Base-by-base conservation (phyloP, 1,139 yeast species). In the Protomyces lactucae-debilis region DNA sequence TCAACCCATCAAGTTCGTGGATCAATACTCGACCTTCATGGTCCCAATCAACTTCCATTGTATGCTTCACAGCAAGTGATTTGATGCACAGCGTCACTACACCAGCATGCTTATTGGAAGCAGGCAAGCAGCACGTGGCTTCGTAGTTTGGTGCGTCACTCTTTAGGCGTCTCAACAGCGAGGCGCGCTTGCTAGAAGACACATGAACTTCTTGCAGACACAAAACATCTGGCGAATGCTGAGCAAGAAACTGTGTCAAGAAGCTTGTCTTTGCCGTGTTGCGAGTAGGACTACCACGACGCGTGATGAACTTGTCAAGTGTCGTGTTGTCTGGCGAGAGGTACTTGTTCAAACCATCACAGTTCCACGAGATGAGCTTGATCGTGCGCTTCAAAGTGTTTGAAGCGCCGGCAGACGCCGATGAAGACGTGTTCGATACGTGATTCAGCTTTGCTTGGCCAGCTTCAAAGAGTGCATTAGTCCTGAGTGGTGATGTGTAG, bases 311-410 rank as follows among this genome's bases (percentile, higher is more conserved):
- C 12, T 48, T 52, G 45, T 59, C 63, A 48, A 59, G 40, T 9
- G 54, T 39, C 6, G 57, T 59, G 28, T 48, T 14, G 18, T 39
- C 23, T 4, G 39, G 14, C 10, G 40, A 36, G 36, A 59, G 52
- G 16, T 59, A 59, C 23, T 59, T 37, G 18, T 32, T 12, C 32
- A 59, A 21, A 4, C 63, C 63, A 59, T 59, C 63, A 35, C 63
- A 59, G 36, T 59, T 59, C 63, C 63, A 59, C 4, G 63, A 52
- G 52, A 59, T 52, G 43, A 59, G 52, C 25, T 59, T 59, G 57
- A 52, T 10, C 23, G 43, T 37, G 4, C 16, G 43, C 3, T n/a
- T n/a, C 16, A 9, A 9, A 12, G 43, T 5, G n/a, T n/a, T 14
- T 12, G 14, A 5, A 21, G 14, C n/a, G 9, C n/a, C 23, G 6